Conservation (phyloP, 768 basidiomycete genomes). For the Rhodotorula kratochvilovae region DNA sequence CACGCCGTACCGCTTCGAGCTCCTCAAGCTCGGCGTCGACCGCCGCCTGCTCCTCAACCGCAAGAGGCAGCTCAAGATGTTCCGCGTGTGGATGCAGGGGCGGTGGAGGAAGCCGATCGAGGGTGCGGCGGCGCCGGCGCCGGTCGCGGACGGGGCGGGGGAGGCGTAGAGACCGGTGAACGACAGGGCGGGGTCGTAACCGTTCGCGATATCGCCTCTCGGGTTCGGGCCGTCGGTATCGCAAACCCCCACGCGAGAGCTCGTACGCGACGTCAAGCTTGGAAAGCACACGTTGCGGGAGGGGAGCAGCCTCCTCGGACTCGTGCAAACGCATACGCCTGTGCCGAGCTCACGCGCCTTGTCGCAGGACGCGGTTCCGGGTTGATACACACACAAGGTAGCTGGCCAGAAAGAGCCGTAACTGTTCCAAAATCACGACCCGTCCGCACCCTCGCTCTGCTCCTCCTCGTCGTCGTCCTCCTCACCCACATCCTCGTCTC, state of each 20-base stretch:
- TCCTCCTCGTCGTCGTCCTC: not conserved
- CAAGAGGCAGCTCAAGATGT: conserved; percentile 94
- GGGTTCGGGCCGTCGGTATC: too few species aligned
- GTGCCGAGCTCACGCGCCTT: too few species aligned
- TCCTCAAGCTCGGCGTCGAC: conserved; percentile 83
- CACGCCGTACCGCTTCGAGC: conserved; percentile 53
- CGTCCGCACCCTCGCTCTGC: not conserved
- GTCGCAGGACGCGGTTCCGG: too few species aligned
- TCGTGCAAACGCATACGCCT: too few species aligned
- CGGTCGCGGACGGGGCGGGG: not conserved
- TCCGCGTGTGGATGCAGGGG: conserved; percentile 78
- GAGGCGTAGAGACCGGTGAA: not conserved
- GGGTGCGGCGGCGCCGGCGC: not conserved
- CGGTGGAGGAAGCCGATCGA: conserved; percentile 16
- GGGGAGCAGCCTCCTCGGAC: too few species aligned
- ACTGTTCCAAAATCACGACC: not conserved
- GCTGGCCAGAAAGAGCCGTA: not conserved
- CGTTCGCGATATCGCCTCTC: too few species aligned
- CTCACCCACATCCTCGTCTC: not conserved
- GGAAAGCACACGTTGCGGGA: too few species aligned
- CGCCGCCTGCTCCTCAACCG: conserved; percentile 84
- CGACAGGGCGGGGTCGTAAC: not conserved
- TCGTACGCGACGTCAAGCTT: too few species aligned
- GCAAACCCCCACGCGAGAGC: too few species aligned
- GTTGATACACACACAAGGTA: too few species aligned